A percentile compares a stretch with the other conserved stretches of the same genome.
phyloP scores from a whole-genome alignment of 1,139 yeast genomes.

The Yamadazyma sp. region DNA sequence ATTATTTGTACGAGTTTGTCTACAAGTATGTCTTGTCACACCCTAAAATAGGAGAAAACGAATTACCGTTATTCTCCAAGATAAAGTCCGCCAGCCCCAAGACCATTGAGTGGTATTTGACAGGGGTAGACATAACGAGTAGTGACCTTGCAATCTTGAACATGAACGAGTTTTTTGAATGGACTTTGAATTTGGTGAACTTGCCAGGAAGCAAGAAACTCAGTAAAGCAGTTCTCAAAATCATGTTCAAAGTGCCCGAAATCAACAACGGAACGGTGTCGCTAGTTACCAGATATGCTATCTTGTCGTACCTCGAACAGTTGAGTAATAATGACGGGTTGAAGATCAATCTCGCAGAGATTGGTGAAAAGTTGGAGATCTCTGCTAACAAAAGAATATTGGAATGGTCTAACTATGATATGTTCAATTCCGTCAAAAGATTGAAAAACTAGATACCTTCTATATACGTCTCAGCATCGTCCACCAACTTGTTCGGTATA shows the following conservation, averaged over 20 bases:
- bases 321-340: conserved; percentile 25
- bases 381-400: conserved; percentile 51
- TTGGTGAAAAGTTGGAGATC: conserved; percentile 46
- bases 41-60: conserved; percentile 53
- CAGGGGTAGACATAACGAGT: conserved; percentile 3
- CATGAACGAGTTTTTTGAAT: conserved; percentile 46
- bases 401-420: conserved; percentile 62
- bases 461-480: conserved; percentile 6
- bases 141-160: conserved; percentile 13
- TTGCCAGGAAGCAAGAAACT: conserved; percentile 32
- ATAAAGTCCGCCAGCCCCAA: conserved; percentile 11
- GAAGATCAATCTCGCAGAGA: conserved; percentile 43
- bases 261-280: conserved; percentile 63
- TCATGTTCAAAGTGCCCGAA: conserved; percentile 52
- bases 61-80: conserved; percentile 58
- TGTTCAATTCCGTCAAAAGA: conserved; percentile 44
- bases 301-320: conserved; percentile 51
- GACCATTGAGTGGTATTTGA: conserved; percentile 15
- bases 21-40: conserved; percentile 60
- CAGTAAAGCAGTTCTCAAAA: conserved; percentile 35
- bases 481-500: conserved; percentile 5
- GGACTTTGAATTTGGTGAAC: conserved; percentile 57
- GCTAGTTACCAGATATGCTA: conserved; percentile 64
- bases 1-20: conserved; percentile 66
- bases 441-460: conserved; percentile 7